Percentiles rank a stretch among this genome's conserved stretches.
Conservation (phyloP, 768 basidiomycete genomes). For the Chlorophyllum brunneum region DNA sequence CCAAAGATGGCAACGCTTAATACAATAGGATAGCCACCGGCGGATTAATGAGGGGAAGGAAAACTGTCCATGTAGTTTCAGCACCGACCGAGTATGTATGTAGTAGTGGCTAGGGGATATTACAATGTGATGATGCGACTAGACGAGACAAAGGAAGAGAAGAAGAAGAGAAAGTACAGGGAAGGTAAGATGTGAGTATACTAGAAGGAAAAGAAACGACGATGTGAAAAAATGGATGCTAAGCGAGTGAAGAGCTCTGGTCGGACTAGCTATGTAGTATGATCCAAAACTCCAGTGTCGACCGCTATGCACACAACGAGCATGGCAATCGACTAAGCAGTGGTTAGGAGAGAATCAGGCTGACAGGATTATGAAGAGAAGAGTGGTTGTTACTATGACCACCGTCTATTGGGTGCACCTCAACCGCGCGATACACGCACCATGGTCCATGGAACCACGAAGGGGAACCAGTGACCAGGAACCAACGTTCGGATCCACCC, state of each 20-base stretch:
- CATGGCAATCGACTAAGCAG: constrained; percentile 1
- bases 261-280: neutral
- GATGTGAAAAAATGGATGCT: constrained; percentile 1
- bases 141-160: neutral
- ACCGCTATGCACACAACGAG: too few relatives aligned
- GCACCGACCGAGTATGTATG: constrained; percentile 2
- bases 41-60: too few relatives aligned
- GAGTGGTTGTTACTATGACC: neutral
- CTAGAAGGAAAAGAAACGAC: neutral
- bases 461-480: too few relatives aligned
- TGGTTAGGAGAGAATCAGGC: neutral
- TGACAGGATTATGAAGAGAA: neutral
- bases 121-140: constrained; percentile 11
- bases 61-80: neutral
- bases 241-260: neutral
- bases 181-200: constrained; percentile 4
- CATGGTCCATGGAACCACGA: neutral
- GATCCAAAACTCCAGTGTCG: constrained; percentile 1
- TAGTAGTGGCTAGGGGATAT: constrained; percentile 5
- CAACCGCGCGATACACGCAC: neutral
- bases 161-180: neutral
- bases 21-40: too few relatives aligned
- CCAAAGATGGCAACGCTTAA: too few relatives aligned
- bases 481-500: neutral
- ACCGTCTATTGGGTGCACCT: neutral